Evolutionary conservation across 1,139 yeast species (phyloP), one percentile per base, ranked within the genome.

Genomic region (Yamadazyma membranifaciens): DNA sequence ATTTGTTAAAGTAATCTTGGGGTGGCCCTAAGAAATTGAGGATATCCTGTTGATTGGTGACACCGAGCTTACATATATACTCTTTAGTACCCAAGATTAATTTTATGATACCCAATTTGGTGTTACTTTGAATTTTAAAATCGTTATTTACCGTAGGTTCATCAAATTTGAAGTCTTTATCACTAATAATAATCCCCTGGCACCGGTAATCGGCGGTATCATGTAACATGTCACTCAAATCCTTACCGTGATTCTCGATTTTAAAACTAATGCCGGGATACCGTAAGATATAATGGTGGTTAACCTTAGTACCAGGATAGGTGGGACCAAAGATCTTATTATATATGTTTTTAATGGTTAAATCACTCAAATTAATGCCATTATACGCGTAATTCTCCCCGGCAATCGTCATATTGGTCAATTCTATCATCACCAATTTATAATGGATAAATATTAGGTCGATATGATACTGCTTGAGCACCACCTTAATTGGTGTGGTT

Each of bases 271-370:
- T 63, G 0, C 86, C 86, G 1, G 80, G 79, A 49, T 80, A 80
- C 29, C 78, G 71, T 25, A 80, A 57, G 6, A 67, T 56, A 46
- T 75, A 78, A 9, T 43, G 39, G 3, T 46, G 40, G 10, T 50
- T 46, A 10, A 55, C 44, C 13, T 66, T 48, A 36, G 50, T 57
- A 0, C 86, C 86, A 0, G 83, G 83, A 44, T 75, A 78, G 0
- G 86, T 80, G 2, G 85, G 85, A 0, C 87, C 87, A 56, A 81
- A 78, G 2, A 73, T 63, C 50, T 71, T 75, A 50, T 80, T 78
- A 56, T 81, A 81, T 6, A 80, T 65, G 26, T 63, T 57, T 38
- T 69, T 71, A 44, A 77, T 63, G 29, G 34, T 39, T 22, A 48
- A 24, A 9, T 46, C 44, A 6, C 34, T 12, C 6, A 49, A 22